These are phyloP conservation scores for Uncinocarpus reesii DNA, from an alignment of 2,329 filamentous ascomycete species.

Conservation along the genomic window DNA sequence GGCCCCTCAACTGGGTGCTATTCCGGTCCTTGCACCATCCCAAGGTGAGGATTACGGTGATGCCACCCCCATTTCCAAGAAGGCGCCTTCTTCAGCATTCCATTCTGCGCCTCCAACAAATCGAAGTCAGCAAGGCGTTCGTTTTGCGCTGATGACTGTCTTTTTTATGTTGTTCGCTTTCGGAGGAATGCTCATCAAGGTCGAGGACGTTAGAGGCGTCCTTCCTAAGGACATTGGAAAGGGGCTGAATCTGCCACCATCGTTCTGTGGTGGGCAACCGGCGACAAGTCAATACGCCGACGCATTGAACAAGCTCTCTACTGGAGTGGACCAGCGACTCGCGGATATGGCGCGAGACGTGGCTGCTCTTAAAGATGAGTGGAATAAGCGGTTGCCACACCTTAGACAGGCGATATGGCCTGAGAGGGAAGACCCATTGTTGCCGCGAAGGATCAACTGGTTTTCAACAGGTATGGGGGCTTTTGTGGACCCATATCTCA, in stretches of 20 bases:
- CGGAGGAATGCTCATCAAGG: slow-evolving; percentile 15
- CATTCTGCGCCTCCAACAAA: background rate
- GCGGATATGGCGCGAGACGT: slow-evolving; percentile 15
- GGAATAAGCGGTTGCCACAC: slow-evolving; percentile 13
- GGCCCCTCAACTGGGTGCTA: background rate
- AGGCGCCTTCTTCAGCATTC: background rate
- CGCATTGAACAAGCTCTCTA: slow-evolving; percentile 14
- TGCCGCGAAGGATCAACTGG: slow-evolving; percentile 55
- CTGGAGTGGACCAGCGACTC: slow-evolving; percentile 16
- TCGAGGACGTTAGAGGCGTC: slow-evolving; percentile 13
- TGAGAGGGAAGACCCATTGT: slow-evolving; percentile 14
- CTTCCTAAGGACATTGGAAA: slow-evolving; percentile 8
- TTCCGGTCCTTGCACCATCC: slow-evolving; percentile 1
- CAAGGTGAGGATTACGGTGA: background rate
- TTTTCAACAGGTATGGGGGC: slow-evolving; percentile 59
- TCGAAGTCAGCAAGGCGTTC: background rate
- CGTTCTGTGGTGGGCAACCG: background rate
- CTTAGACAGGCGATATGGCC: slow-evolving; percentile 13
- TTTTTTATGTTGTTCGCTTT: slow-evolving; percentile 16
- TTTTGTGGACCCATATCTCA: slow-evolving; percentile 48
- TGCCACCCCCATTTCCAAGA: background rate
- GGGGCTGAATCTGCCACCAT: slow-evolving; percentile 14
- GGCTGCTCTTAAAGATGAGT: slow-evolving; percentile 15
- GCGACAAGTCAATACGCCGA: slow-evolving; percentile 12
- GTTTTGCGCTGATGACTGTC: slow-evolving; percentile 5